Evolutionary conservation across 2,329 filamentous ascomycete species (phyloP), one percentile per base, ranked within the genome.

Genomic region (Laburnicola sp.): DNA sequence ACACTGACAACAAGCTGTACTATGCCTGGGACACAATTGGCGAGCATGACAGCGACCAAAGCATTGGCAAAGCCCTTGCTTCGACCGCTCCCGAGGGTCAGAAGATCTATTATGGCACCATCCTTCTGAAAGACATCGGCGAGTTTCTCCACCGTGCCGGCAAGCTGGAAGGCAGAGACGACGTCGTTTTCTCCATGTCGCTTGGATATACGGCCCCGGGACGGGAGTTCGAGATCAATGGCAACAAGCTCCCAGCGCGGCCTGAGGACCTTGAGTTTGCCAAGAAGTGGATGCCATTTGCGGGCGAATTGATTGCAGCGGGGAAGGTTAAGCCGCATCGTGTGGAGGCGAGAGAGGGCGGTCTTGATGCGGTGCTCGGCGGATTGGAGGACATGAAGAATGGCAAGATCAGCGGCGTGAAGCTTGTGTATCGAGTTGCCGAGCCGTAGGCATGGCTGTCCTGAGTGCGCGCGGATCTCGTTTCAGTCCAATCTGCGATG

Each of bases 11-110:
- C 61, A 59, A 59, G 32, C 68, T 82, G 1, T 62, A 60, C 32
- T 66, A 75, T 45, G 76, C 68, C n/a, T 72, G 78, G 32, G 80
- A 82, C 64, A 77, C 74, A 51, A 75, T 81, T 45, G 46, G 45
- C 11, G 47, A 50, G 22, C 31, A 54, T n/a, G 47, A 37, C 7
- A 38, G 42, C 10, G 10, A 30, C 2, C 28, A 47, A 38, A 30
- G 25, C 11, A 45, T 30, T n/a, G 45, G 31, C 5, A 42, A 34
- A 34, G 52, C 52, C 2, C 48, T 54, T 7, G 46, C 51, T 2
- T 48, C 44, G 1, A 52, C 45, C 3, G 44, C 47, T 1, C 50
- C 57, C 3, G 47, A 37, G 36, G 51, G 51, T 22, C 46, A 57
- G 26, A 47, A 46, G 26, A 27, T 57, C 2, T 32, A 43, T 9